These are phyloP conservation scores for Trypanosoma cruzi DNA, from an alignment of 208 protist species.

Conservation along the genomic window DNA sequence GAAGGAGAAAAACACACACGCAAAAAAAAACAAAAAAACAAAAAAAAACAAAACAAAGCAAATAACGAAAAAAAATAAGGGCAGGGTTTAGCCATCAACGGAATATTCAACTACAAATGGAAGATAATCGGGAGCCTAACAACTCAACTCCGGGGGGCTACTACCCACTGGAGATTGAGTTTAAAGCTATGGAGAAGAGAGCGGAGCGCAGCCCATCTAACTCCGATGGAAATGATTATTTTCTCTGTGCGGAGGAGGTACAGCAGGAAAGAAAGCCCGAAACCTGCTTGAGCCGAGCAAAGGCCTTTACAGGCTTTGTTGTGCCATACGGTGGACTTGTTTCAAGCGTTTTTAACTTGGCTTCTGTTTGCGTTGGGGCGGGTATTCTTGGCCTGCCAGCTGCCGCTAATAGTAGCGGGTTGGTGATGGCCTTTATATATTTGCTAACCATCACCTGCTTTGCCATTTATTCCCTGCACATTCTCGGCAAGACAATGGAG, in stretches of 20 bases:
- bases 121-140: too few species aligned
- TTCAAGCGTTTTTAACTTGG: conserved; percentile 37
- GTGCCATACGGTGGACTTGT: conserved; percentile 23
- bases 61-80: too few species aligned
- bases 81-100: too few species aligned
- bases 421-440: conserved; percentile 54
- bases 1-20: too few species aligned
- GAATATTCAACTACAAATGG: too few species aligned
- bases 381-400: conserved; percentile 44
- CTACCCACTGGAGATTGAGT: not conserved
- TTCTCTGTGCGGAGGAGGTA: not conserved
- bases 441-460: conserved; percentile 49
- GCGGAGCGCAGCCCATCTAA: not conserved
- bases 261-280: not conserved
- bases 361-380: conserved; percentile 38
- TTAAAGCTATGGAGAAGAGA: too few species aligned
- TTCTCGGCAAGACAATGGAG: conserved; percentile 51
- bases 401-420: conserved; percentile 35
- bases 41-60: too few species aligned
- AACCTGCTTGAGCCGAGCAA: conserved; percentile 1
- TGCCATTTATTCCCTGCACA: conserved; percentile 65
- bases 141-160: not conserved
- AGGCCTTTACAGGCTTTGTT: not conserved
- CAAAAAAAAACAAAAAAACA: too few species aligned
- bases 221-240: conserved; percentile 4